Evolutionary conservation across 2,329 filamentous ascomycete species (phyloP).

Genomic region (Ambrosiella xylebori): DNA sequence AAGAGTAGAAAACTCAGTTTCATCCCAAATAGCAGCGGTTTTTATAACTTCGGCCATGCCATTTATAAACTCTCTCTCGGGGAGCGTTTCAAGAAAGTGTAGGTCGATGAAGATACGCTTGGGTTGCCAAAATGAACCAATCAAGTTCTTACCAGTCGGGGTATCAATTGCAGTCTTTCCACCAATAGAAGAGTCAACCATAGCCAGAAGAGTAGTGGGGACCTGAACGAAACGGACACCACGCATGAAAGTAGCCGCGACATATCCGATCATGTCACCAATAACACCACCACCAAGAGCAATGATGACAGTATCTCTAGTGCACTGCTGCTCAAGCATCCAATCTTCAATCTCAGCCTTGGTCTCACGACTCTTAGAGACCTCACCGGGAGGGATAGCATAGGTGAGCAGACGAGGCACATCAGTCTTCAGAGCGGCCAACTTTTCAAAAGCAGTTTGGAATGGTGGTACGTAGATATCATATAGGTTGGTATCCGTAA

Average conservation of each 20-base stretch:
- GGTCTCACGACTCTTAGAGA: conserved; percentile 79
- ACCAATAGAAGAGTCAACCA: conserved; percentile 97
- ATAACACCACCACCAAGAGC: conserved; percentile 93
- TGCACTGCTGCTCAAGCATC: conserved; percentile 85
- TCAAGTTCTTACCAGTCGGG: conserved; percentile 84
- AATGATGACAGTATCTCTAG: conserved; percentile 84
- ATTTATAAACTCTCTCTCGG: conserved; percentile 86
- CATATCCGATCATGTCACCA: conserved; percentile 93
- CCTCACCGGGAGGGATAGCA: conserved; percentile 76
- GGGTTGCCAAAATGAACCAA: conserved; percentile 95
- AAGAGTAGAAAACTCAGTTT: conserved; percentile 66
- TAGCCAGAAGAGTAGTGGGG: conserved; percentile 81
- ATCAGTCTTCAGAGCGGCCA: conserved; percentile 20
- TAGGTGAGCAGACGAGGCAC: conserved; percentile 63
- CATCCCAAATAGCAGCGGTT: conserved; percentile 92
- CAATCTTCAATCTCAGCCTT: conserved; percentile 96
- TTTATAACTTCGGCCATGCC: conserved; percentile 98
- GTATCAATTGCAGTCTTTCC: conserved; percentile 98
- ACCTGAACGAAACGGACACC: conserved; percentile 93
- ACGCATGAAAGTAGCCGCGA: conserved; percentile 96
- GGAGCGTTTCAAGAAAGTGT: conserved; percentile 76
- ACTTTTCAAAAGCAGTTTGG: conserved; percentile 24
- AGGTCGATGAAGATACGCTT: conserved; percentile 88
- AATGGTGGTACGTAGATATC: conserved; percentile 69
- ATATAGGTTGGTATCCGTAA: conserved; percentile 87